A percentile compares a stretch with the other conserved stretches of the same genome.
phyloP scores from a whole-genome alignment of 768 basidiomycete genomes.

The Pulveroboletus sp. region DNA sequence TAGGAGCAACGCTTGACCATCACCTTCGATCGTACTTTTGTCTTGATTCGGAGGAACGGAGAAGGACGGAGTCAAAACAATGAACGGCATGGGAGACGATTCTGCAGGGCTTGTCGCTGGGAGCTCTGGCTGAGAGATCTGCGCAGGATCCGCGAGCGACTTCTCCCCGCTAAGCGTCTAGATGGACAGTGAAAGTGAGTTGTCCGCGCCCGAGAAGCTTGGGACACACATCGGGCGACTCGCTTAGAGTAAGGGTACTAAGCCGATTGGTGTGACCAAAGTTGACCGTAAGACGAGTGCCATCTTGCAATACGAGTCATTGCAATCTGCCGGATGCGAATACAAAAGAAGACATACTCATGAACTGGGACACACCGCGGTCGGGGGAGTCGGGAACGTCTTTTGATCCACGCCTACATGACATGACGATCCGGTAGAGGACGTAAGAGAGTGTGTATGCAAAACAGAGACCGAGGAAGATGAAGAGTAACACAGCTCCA shows the following conservation, averaged over 20 bases:
- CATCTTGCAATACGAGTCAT: constrained; percentile 16
- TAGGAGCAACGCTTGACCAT: neutral
- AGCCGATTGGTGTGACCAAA: constrained; percentile 8
- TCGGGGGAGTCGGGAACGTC: constrained; percentile 20
- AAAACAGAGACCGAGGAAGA: constrained; percentile 27
- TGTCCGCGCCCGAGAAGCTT: neutral
- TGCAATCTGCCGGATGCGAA: neutral
- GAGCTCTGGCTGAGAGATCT: constrained; percentile 2
- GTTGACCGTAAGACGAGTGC: constrained; percentile 25
- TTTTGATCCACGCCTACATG: constrained; percentile 11
- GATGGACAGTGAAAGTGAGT: neutral
- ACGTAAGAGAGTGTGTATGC: constrained; percentile 25
- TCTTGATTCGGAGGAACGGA: constrained; percentile 3
- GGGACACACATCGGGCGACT: constrained; percentile 15
- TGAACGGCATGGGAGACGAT: constrained; percentile 15
- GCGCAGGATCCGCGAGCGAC: constrained; percentile 8
- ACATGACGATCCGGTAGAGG: constrained; percentile 25
- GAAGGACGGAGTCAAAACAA: constrained; percentile 14
- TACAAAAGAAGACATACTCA: constrained; percentile 19
- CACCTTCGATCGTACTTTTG: neutral
- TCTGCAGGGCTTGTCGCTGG: constrained; percentile 6
- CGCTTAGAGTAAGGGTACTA: neutral
- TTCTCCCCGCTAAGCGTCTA: constrained; percentile 21
- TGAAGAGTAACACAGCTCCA: constrained; percentile 12
- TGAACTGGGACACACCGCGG: constrained; percentile 25